Base-by-base conservation (phyloP, 1,139 yeast species). In the Pichia cactophila region DNA sequence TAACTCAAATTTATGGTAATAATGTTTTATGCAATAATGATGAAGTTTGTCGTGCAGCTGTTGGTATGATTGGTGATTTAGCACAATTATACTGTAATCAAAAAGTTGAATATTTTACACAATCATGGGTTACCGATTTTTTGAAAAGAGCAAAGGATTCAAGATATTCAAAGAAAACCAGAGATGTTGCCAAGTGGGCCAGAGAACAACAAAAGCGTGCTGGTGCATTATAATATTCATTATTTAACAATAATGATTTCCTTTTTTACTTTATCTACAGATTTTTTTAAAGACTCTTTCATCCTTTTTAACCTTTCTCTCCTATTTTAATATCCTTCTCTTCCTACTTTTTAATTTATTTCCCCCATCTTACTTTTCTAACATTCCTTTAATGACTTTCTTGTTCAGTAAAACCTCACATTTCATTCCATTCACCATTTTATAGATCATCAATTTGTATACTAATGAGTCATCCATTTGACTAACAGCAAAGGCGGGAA, bases 141-240 rank as follows among this genome's bases (percentile, higher is more conserved):
- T 83, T 90, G 64, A 84, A 81, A 66, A 78, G 75, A 61, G 86
- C 95, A 17, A 77, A 90, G 65, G 83, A 81, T 63, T 74, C 76
- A 52, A 60, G 71, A 38, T 86, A 83, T 62, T 73, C 80, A 43
- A 77, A 77, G 55, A 71, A 76, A 50, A 88, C 97, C 11, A 81
- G 79, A 64, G 94, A 86, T 61, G 87, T 96, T 29, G 97, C 97
- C 16, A 80, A 90, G 69, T 92, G 97, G 97, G 97, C 97, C 12
- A 80, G 95, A 59, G 96, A 86, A 60, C 96, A 83, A 68, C 89
- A 82, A 64, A 38, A 82, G 80, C 69, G 70, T 74, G 53, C 84
- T 80, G 52, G 36, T 61, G 54, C 69, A 47, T 48, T 43, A 41
- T 37, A 41, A 41, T 39, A 41, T 17, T 38, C 42, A 42, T 49